Evolutionary conservation across 2,329 filamentous ascomycete genomes (phyloP).

Genomic region (Elsinoe batatas): DNA sequence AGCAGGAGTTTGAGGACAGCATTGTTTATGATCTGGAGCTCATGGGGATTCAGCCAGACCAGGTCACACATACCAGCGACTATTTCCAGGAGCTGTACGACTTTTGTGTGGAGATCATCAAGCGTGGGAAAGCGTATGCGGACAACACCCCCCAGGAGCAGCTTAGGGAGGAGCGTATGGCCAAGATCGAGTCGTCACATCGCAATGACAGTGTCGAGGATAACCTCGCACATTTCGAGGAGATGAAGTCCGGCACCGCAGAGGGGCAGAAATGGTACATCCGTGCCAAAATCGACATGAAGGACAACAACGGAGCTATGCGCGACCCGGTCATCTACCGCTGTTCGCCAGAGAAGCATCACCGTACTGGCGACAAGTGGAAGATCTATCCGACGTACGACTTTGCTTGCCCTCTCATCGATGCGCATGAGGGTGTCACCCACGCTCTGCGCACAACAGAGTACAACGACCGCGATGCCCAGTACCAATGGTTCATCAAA

Average conservation of each 20-base stretch:
- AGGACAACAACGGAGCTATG: slow-evolving; percentile 88
- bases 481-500: slow-evolving; percentile 73
- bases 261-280: slow-evolving; percentile 79
- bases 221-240: slow-evolving; percentile 71
- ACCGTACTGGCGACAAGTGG: slow-evolving; percentile 66
- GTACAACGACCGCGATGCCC: slow-evolving; percentile 72
- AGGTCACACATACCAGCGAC: slow-evolving; percentile 82
- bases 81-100: slow-evolving; percentile 92
- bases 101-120: slow-evolving; percentile 71
- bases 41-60: slow-evolving; percentile 85
- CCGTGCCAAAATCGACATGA: slow-evolving; percentile 78
- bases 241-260: slow-evolving; percentile 75
- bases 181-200: slow-evolving; percentile 68
- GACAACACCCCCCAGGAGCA: slow-evolving; percentile 84
- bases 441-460: slow-evolving; percentile 72
- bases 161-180: slow-evolving; percentile 73
- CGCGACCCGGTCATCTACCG: slow-evolving; percentile 95
- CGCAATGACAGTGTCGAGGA: slow-evolving; percentile 70
- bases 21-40: slow-evolving; percentile 86
- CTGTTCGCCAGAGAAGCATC: slow-evolving; percentile 63
- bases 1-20: slow-evolving; percentile 87
- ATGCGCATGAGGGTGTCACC: slow-evolving; percentile 67
- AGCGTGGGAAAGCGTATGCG: slow-evolving; percentile 75
- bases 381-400: slow-evolving; percentile 80
- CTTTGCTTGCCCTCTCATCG: slow-evolving; percentile 69